phyloP scores from a whole-genome alignment of 495 filamentous ascomycete species.

The Tuber aestivum region DNA sequence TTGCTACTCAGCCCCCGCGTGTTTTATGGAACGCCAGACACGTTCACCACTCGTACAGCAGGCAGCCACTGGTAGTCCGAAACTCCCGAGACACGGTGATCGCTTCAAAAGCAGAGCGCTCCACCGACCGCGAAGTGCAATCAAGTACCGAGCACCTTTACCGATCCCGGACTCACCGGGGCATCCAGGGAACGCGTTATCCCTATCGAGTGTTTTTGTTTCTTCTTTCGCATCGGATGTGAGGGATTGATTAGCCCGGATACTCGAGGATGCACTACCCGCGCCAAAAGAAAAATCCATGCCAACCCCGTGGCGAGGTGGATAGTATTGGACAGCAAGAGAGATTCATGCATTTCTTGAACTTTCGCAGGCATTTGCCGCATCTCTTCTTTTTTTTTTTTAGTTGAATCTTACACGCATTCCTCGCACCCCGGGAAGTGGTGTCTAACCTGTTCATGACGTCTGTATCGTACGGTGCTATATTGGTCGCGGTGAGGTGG shows the following conservation, averaged over 20 bases:
- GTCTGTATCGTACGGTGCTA: not conserved
- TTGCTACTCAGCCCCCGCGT: not conserved
- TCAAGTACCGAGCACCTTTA: not conserved
- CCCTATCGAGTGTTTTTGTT: not conserved
- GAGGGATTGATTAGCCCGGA: not conserved
- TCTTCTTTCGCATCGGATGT: not conserved
- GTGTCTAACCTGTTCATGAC: not conserved
- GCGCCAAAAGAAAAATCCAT: not conserved
- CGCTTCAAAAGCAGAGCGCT: not conserved
- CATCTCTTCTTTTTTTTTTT: not conserved
- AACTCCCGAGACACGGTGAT: constrained; percentile 1
- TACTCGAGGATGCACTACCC: not conserved
- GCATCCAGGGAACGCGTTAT: not conserved
- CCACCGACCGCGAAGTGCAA: not conserved
- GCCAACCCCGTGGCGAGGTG: not conserved
- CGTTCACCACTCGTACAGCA: not conserved
- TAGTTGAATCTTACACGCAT: not conserved
- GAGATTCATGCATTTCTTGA: constrained; percentile 1
- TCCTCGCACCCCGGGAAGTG: not conserved
- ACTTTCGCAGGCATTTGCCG: not conserved
- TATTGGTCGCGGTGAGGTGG: not conserved
- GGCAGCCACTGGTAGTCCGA: not conserved
- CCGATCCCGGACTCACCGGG: not conserved
- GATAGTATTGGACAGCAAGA: not conserved
- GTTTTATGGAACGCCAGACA: not conserved